Evolutionary conservation across 2,329 filamentous ascomycete species (phyloP), one percentile per base, ranked within the genome.

Genomic region (Sphaerulina musiva): DNA sequence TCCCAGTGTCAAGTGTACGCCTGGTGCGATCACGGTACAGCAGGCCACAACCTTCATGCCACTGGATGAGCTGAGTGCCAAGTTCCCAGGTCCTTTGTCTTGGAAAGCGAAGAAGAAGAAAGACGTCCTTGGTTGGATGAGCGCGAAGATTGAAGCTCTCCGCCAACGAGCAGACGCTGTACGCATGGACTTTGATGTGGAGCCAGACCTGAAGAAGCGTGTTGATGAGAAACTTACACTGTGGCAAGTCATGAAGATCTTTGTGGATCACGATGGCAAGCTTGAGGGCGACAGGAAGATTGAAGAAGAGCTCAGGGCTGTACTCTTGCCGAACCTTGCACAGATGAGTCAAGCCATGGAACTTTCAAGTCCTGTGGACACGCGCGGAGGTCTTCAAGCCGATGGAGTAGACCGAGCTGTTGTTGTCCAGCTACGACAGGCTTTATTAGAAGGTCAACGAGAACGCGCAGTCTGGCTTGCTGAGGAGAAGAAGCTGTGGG

Each of bases 31-130:
- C 23, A 89, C 84, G 63, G 75, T 92, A n/a, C 80, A 83, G 58
- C 86, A 81, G 62, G 79, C 88, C 58, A 93, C 86, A 67, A 83
- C 90, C 42, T 76, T 89, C 31, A 74, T 88, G 43, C 83, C 87
- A 4, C 74, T 90, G 7, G 76, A 82, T 23, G 89, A 93, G 34
- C 80, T 84, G 2, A 74, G 93, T 46, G 79, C 82, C 14, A 89
- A 85, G 62, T 97, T 97, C 65, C 93, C 93, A 0, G 93, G 93
- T 0, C 93, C 95, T 2, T 74, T 98, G 29, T 90, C 86, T 70
- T 80, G 84, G 40, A 97, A 96, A 68, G 83, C 85, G 1, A 97
- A 95, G 77, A 97, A 95, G 78, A 98, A 98, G 78, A 98, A 97
- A 74, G 92, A 98, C 51, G 81, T 89, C 0, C 64, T 91, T 42